Base-by-base conservation (phyloP, 331 rosid genomes). In the Rhamnella rubrinervis region DNA sequence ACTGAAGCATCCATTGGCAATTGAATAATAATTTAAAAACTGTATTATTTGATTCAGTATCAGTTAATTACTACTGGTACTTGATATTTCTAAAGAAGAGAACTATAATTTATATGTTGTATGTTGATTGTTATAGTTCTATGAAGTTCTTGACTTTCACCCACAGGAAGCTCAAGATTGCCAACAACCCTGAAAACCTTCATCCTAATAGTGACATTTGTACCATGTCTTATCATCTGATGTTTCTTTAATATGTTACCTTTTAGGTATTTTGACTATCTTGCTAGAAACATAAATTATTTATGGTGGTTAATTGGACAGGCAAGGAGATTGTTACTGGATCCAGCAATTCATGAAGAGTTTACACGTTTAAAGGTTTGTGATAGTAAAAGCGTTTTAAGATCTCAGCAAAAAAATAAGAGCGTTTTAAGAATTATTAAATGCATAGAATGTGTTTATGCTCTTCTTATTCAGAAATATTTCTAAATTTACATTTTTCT, bases 261-360 rank as follows among this genome's bases (percentile, higher is more conserved):
- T 35, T 31, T 5, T 39, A 28, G 47, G 38, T 46, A 47, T 57
- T 66, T 72, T 31, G 35, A 31, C 28, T 44, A 20, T 39, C 18
- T 40, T 59, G 26, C 57, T 26, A 9, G 38, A 26, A 26, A 49
- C 26, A 19, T 66, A 8, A 63, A 64, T 56, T 68, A 67, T 19
- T 39, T 26, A 25, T 70, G 61, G 46, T 77, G 53, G 57, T 71
- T 69, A 50, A 65, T 82, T 83, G 57, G 55, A 70, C 79, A 93
- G 98, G 93, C 95, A 55, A 86, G 97, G 76, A 88, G 91, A 77
- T 76, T 93, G 82, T 84, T 93, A 76, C 84, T 93, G 55, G 98
- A 93, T 85, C 98, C 96, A 10, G 98, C 96, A 71, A 82, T 93
- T 65, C 95, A 93, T 84, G 97, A 93, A 78, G 98, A 93, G 83